Percentiles rank a stretch among this genome's conserved stretches.
These are phyloP conservation scores for Glonium stellatum DNA, from an alignment of 495 filamentous ascomycete genomes.

Conservation along the genomic window DNA sequence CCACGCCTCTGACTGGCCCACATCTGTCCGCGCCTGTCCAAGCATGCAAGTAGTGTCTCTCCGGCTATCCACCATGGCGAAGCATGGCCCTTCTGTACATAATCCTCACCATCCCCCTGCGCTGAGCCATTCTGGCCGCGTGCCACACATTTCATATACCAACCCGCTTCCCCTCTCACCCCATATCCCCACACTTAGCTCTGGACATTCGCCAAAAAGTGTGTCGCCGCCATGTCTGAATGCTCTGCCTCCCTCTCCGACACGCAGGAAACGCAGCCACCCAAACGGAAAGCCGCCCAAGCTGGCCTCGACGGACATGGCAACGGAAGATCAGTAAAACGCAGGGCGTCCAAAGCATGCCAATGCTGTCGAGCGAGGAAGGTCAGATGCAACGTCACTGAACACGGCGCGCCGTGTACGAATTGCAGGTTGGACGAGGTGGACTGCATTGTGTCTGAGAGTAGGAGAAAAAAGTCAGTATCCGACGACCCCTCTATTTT, in stretches of 20 bases:
- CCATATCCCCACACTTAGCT: background rate
- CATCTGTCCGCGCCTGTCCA: too few species aligned
- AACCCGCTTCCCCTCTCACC: background rate
- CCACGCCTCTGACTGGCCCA: slow-evolving; percentile 18
- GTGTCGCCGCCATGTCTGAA: slow-evolving; percentile 23
- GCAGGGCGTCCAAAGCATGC: slow-evolving; percentile 80
- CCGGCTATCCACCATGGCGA: slow-evolving; percentile 25
- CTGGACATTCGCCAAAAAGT: background rate
- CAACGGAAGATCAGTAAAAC: slow-evolving; percentile 52
- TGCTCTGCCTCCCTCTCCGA: slow-evolving; percentile 27
- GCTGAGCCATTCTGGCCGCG: background rate
- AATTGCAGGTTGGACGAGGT: slow-evolving; percentile 87
- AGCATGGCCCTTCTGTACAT: slow-evolving; percentile 19
- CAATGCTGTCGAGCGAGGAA: slow-evolving; percentile 81
- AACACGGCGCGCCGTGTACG: slow-evolving; percentile 77
- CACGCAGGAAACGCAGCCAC: slow-evolving; percentile 21
- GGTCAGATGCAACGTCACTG: slow-evolving; percentile 90
- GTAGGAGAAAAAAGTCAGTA: slow-evolving; percentile 80
- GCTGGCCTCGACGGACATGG: slow-evolving; percentile 35
- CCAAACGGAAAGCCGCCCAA: slow-evolving; percentile 37
- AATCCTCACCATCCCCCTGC: slow-evolving; percentile 12
- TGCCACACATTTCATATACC: slow-evolving; percentile 1
- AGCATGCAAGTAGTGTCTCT: slow-evolving; percentile 1
- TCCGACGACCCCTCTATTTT: slow-evolving; percentile 10
- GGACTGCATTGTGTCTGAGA: slow-evolving; percentile 82